Evolutionary conservation across 2,329 filamentous ascomycete genomes (phyloP).

Genomic region (Orbilia quercus): DNA sequence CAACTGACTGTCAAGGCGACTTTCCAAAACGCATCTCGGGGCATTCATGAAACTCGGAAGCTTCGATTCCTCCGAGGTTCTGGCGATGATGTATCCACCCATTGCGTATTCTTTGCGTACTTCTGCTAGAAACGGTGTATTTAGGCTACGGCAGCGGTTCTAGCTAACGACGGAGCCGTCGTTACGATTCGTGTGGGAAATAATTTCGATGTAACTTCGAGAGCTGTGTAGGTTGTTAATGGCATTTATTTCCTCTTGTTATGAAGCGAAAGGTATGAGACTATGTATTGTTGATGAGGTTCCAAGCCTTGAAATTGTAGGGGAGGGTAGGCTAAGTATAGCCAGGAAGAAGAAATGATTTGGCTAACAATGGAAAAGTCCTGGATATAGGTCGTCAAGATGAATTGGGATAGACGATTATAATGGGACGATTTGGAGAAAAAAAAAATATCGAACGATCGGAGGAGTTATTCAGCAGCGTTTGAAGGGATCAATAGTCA

Average conservation of each 20-base stretch:
- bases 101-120: constrained; percentile 6
- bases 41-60: constrained; percentile 16
- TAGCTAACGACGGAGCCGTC: not conserved
- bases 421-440: not conserved
- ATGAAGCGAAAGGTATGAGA: too few relatives aligned
- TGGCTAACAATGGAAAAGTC: not conserved
- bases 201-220: too few relatives aligned
- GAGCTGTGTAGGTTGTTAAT: too few relatives aligned
- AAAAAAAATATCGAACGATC: not conserved
- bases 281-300: too few relatives aligned
- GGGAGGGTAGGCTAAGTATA: not conserved
- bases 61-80: constrained; percentile 26
- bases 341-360: not conserved
- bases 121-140: too few relatives aligned
- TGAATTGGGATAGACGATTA: constrained; percentile 1
- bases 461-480: not conserved
- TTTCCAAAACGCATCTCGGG: constrained; percentile 32
- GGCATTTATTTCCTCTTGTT: too few relatives aligned
- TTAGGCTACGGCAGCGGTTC: too few relatives aligned
- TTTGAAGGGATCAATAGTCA: not conserved
- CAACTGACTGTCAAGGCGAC: constrained; percentile 17
- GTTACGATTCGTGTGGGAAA: not conserved
- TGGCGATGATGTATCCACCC: constrained; percentile 50
- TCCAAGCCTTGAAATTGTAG: too few relatives aligned
- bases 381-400: not conserved